phyloP scores from a whole-genome alignment of 2,329 filamentous ascomycete species.

The Paecilomyces niveus region DNA sequence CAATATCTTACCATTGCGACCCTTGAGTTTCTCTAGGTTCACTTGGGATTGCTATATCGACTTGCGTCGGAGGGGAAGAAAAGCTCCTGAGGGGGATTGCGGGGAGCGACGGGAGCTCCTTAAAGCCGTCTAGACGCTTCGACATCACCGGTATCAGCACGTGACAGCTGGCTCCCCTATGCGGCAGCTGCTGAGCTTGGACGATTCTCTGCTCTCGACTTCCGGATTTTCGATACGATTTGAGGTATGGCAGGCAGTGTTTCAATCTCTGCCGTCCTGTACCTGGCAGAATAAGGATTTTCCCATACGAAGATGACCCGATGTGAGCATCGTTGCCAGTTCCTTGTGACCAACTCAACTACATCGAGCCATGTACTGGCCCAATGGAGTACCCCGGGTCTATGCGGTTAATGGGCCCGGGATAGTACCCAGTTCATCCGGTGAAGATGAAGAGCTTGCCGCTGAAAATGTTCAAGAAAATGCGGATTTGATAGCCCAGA shows the following conservation, averaged over 20 bases:
- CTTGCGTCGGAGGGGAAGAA: background rate
- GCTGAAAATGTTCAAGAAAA: constrained; percentile 12
- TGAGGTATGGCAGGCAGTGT: constrained; percentile 14
- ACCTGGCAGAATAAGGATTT: constrained; percentile 14
- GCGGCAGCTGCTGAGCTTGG: background rate
- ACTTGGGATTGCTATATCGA: background rate
- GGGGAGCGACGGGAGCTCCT: constrained; percentile 5
- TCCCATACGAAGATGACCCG: constrained; percentile 28
- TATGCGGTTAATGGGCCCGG: constrained; percentile 41
- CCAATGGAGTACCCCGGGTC: constrained; percentile 43
- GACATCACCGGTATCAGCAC: constrained; percentile 6
- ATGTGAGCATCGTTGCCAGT: constrained; percentile 23
- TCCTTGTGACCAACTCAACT: constrained; percentile 18
- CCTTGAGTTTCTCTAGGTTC: background rate
- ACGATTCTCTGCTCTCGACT: background rate
- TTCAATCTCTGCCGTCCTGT: constrained; percentile 13
- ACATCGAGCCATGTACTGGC: constrained; percentile 42
- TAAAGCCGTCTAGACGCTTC: constrained; percentile 8
- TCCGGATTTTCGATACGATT: constrained; percentile 2
- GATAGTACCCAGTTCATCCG: constrained; percentile 21
- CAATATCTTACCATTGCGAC: constrained; percentile 3
- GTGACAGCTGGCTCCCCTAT: constrained; percentile 5
- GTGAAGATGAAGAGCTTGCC: constrained; percentile 15
- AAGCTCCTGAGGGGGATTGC: constrained; percentile 3
- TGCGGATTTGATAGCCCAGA: constrained; percentile 18